Conservation (phyloP, 2,329 filamentous ascomycete species). For the Dothideomycetes sp. region DNA sequence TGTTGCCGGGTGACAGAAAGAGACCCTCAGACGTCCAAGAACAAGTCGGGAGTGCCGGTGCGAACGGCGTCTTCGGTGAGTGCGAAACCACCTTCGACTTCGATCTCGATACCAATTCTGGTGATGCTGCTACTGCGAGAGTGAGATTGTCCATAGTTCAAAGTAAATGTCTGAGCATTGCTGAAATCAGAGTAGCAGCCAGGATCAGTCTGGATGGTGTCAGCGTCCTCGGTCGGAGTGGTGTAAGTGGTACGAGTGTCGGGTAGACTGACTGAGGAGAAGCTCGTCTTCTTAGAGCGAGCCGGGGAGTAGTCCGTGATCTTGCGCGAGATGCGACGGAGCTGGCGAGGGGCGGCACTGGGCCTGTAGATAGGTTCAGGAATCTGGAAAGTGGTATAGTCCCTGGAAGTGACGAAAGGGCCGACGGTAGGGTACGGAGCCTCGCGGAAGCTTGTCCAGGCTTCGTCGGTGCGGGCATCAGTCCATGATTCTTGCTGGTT, state of each 20-base stretch:
- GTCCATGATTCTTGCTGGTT: no score
- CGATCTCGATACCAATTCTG: constrained; percentile 30
- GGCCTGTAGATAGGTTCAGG: constrained; percentile 2
- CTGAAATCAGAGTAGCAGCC: background rate
- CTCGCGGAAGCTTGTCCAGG: background rate
- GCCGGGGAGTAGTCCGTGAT: constrained; percentile 19
- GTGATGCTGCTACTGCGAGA: background rate
- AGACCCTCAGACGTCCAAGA: constrained; percentile 16
- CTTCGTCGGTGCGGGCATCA: no score
- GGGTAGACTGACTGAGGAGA: constrained; percentile 25
- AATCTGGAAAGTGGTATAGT: background rate
- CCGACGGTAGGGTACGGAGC: background rate
- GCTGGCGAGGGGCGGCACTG: constrained; percentile 5
- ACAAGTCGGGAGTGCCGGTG: constrained; percentile 33
- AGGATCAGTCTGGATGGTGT: constrained; percentile 2
- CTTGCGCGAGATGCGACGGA: constrained; percentile 16
- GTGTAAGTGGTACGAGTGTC: constrained; percentile 13
- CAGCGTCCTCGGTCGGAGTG: background rate
- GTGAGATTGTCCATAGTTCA: background rate
- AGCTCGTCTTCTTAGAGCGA: constrained; percentile 20
- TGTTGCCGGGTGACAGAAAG: no score
- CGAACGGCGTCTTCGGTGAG: constrained; percentile 49
- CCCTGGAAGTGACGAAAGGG: constrained; percentile 1
- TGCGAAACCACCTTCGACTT: constrained; percentile 45
- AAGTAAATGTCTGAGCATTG: background rate